Percentiles rank a stretch among this genome's conserved stretches.
Conservation (phyloP, 164 flowering plant genomes). For the Amborella trichopoda region DNA sequence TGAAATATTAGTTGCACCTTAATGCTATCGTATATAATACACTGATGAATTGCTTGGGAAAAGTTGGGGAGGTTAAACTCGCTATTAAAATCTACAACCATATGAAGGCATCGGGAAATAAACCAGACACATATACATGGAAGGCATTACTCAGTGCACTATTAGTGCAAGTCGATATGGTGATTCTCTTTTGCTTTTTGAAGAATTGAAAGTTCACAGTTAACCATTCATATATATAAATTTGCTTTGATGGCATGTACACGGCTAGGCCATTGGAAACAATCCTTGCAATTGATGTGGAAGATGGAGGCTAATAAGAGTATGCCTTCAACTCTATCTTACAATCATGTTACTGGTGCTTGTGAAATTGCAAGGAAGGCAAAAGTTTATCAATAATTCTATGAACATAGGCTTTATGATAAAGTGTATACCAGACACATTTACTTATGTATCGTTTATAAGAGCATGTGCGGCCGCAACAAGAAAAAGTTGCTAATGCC, state of each 20-base stretch:
- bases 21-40: constrained; percentile 51
- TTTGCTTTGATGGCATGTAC: constrained; percentile 63
- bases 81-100: constrained; percentile 54
- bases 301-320: constrained; percentile 64
- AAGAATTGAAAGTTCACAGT: constrained; percentile 20
- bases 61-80: constrained; percentile 42
- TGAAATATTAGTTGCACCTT: constrained; percentile 36
- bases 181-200: constrained; percentile 57
- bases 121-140: constrained; percentile 66
- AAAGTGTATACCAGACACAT: constrained; percentile 50
- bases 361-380: constrained; percentile 82
- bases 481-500: too few species aligned
- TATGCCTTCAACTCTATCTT: constrained; percentile 55
- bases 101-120: constrained; percentile 38
- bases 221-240: constrained; percentile 48
- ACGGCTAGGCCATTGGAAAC: too few species aligned
- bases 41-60: constrained; percentile 69
- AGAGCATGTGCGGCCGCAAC: too few species aligned
- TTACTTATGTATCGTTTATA: constrained; percentile 56
- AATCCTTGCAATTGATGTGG: constrained; percentile 74
- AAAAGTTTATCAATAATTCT: constrained; percentile 63
- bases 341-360: constrained; percentile 63
- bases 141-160: too few species aligned
- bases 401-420: constrained; percentile 65
- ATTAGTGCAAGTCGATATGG: constrained; percentile 32